phyloP scores from a whole-genome alignment of 805 yeast genomes.

The Yamadazyma sp. region DNA sequence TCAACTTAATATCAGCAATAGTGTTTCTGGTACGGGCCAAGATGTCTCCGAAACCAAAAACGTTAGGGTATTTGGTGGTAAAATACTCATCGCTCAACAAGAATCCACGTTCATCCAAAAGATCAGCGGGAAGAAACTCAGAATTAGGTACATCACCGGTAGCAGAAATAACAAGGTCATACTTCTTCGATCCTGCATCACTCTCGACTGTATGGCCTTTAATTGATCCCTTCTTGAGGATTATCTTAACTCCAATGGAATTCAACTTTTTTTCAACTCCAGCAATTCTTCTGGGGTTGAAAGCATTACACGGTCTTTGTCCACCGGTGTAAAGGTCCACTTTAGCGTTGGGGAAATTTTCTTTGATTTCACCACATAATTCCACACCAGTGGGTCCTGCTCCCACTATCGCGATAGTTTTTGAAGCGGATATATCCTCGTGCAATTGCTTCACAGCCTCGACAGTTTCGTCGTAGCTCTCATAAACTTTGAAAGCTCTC shows the following conservation, averaged over 20 bases:
- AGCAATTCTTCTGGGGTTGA: conserved; percentile 9
- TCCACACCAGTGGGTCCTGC: conserved; percentile 44
- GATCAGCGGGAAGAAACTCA: conserved; percentile 24
- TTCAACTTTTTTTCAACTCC: conserved; percentile 19
- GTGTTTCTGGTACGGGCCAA: conserved; percentile 22
- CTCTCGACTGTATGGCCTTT: conserved; percentile 16
- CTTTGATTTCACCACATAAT: conserved; percentile 36
- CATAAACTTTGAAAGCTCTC: conserved; percentile 28
- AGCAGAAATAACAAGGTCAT: conserved; percentile 33
- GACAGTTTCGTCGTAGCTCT: conserved; percentile 16
- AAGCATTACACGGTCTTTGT: conserved; percentile 18
- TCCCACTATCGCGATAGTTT: conserved; percentile 36
- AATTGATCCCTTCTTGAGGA: conserved; percentile 16
- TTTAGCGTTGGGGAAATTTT: conserved; percentile 13
- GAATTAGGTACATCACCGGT: conserved; percentile 31
- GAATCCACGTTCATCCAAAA: conserved; percentile 28
- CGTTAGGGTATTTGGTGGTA: conserved; percentile 24
- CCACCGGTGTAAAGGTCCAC: conserved; percentile 30
- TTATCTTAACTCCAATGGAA: conserved; percentile 22
- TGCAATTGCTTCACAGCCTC: conserved; percentile 17
- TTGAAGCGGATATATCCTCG: conserved; percentile 20
- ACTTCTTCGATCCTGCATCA: conserved; percentile 19
- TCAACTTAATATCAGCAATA: conserved; percentile 25
- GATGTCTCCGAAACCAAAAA: conserved; percentile 39
- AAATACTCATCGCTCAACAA: conserved; percentile 28